Conservation (phyloP, 768 basidiomycete genomes). For the Russula sp. region DNA sequence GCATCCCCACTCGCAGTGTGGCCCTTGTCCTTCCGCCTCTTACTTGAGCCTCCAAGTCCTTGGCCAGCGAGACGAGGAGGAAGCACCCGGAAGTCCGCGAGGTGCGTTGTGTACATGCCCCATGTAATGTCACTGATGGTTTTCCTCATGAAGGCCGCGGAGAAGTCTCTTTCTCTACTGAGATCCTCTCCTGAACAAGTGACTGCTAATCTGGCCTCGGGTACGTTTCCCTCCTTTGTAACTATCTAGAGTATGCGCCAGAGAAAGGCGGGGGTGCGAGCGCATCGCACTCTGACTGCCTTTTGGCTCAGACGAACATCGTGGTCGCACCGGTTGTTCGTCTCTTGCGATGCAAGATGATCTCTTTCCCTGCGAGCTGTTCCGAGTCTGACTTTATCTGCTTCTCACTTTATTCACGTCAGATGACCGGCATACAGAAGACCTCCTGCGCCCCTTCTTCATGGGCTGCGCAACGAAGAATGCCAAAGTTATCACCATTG, state of each 20-base stretch:
- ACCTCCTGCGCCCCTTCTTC: conserved; percentile 81
- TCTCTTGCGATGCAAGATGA: neutral
- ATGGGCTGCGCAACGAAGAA: conserved; percentile 94
- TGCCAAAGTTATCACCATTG: conserved; percentile 90
- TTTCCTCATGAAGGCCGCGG: conserved; percentile 58
- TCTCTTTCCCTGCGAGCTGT: neutral
- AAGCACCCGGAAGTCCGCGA: conserved; percentile 93
- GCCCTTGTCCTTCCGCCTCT: conserved; percentile 5
- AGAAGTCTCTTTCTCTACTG: conserved; percentile 79
- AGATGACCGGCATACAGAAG: conserved; percentile 80
- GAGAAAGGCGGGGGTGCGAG: neutral
- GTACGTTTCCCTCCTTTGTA: conserved; percentile 38
- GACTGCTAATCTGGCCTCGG: conserved; percentile 65
- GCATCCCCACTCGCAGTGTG: conserved; percentile 1
- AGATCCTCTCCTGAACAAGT: conserved; percentile 81
- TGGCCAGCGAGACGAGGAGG: conserved; percentile 84
- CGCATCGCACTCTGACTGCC: too few relatives aligned
- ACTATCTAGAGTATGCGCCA: neutral
- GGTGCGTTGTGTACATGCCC: conserved; percentile 44
- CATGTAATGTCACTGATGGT: neutral
- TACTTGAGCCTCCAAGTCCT: conserved; percentile 48
- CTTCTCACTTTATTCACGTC: neutral
- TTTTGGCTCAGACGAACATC: neutral
- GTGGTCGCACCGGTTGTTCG: neutral
- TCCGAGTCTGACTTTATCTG: neutral